Conservation (phyloP, 768 basidiomycete genomes). For the Mycena pura region DNA sequence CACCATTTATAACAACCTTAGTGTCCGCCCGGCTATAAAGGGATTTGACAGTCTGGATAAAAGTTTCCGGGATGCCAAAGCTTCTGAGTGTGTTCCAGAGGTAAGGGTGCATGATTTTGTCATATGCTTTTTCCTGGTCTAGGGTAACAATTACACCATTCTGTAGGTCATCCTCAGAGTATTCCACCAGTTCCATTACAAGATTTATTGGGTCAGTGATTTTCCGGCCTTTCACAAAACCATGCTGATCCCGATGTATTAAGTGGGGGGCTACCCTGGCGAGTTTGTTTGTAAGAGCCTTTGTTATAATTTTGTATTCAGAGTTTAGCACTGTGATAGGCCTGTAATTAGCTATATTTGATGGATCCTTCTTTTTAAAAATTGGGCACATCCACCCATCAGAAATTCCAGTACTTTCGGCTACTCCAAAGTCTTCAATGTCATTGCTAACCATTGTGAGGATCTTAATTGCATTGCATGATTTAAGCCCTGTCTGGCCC, state of each 20-base stretch:
- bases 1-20: constrained; percentile 21
- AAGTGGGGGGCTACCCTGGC: not conserved
- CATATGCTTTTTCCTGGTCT: constrained; percentile 18
- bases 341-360: not conserved
- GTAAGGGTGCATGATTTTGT: constrained; percentile 30
- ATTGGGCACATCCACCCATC: constrained; percentile 9
- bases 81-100: not conserved
- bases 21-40: constrained; percentile 26
- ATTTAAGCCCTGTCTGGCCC: not conserved
- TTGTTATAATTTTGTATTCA: constrained; percentile 16
- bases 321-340: constrained; percentile 4
- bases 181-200: constrained; percentile 11
- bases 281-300: constrained; percentile 6
- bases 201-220: constrained; percentile 34
- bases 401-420: not conserved
- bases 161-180: constrained; percentile 12
- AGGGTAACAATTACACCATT: constrained; percentile 14
- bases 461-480: not conserved
- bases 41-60: constrained; percentile 22
- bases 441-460: not conserved
- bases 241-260: constrained; percentile 14
- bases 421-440: not conserved
- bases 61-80: not conserved
- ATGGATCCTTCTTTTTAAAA: not conserved
- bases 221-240: constrained; percentile 30